These are phyloP conservation scores for Tolypocladium tundrense DNA, from an alignment of 2,329 filamentous ascomycete species.

Conservation along the genomic window DNA sequence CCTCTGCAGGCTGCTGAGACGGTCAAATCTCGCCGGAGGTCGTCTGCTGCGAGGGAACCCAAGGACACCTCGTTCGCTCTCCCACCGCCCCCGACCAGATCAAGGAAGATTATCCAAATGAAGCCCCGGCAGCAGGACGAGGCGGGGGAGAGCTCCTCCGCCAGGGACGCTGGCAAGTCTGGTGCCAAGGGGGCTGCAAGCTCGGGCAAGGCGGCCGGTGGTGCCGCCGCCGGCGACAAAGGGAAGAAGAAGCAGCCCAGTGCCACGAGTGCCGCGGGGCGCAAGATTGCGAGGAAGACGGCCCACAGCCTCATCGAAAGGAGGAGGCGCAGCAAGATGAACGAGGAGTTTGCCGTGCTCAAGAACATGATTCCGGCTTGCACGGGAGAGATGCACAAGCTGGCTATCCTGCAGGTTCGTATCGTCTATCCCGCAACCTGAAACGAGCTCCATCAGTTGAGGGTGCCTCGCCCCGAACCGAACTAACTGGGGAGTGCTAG, in stretches of 20 bases:
- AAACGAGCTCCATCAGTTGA: neutral
- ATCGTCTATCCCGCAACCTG: no score
- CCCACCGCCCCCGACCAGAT: constrained; percentile 83
- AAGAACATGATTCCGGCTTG: constrained; percentile 96
- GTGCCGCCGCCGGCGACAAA: constrained; percentile 12
- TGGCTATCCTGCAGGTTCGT: constrained; percentile 82
- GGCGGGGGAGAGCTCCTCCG: constrained; percentile 12
- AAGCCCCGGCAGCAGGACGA: constrained; percentile 51
- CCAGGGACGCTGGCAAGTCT: constrained; percentile 13
- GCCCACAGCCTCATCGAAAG: constrained; percentile 94
- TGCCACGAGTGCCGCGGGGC: constrained; percentile 71
- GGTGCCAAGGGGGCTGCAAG: constrained; percentile 10
- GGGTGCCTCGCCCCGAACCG: neutral
- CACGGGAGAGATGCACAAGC: constrained; percentile 95
- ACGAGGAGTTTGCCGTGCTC: constrained; percentile 88
- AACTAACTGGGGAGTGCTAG: constrained; percentile 30
- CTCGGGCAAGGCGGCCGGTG: constrained; percentile 9
- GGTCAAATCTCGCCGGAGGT: constrained; percentile 43
- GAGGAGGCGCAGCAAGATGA: constrained; percentile 89
- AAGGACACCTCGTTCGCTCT: constrained; percentile 63
- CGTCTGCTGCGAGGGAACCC: constrained; percentile 31
- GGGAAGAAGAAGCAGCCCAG: constrained; percentile 69
- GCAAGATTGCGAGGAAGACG: constrained; percentile 91
- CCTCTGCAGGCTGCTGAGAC: constrained; percentile 39
- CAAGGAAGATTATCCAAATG: constrained; percentile 97